Evolutionary conservation across 192 early-diverging fungal species (phyloP), one percentile per base, ranked within the genome.

Genomic region (Dissophora ornata): DNA sequence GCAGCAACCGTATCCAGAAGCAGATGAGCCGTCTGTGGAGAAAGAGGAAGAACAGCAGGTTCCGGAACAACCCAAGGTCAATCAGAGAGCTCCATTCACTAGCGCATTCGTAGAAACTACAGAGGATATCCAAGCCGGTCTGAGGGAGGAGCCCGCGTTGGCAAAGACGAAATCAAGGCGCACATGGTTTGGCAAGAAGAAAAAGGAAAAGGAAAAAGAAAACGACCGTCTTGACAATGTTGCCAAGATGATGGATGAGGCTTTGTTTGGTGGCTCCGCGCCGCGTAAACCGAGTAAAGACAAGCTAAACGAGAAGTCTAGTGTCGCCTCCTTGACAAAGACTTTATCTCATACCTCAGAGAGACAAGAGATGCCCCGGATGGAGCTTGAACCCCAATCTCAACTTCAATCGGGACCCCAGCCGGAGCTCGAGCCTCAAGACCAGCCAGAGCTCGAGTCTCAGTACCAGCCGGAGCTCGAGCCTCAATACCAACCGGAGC

Each of bases 141-240:
- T 26, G 8, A 26, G 34, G 9, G 12, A 26, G 0, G 59, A 58
- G 5, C 9, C 42, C 4, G 29, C 9, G 1, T 10, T 26, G 22
- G 59, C 62, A 44, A 77, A 77, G 34, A 34, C 58, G n/a, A 77
- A 77, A 41, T 29, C 64, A 15, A 77, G 36, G 13, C 73, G 73
- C 2, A 77, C 73, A 3, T 77, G 73, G 73, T 77, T 50, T 10
- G 73, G 73, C 32, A 67, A 67, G 45, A 77, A 67, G 59, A 77
- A 77, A 53, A 77, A 77, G 41, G 71, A 75, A 18, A 75, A 75
- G 41, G 44, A 45, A 7, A 33, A 33, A 1, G 54, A 71, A 6
- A 68, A 42, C 8, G 57, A 61, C 7, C 55, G 45, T 2, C 40
- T 61, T 24, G 62, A 61, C 25, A 36, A 62, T 9, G 59, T 67